A percentile compares a stretch with the other conserved stretches of the same genome.
phyloP scores from a whole-genome alignment of 148 eudicot genomes.

The Heliosperma pusillum region DNA sequence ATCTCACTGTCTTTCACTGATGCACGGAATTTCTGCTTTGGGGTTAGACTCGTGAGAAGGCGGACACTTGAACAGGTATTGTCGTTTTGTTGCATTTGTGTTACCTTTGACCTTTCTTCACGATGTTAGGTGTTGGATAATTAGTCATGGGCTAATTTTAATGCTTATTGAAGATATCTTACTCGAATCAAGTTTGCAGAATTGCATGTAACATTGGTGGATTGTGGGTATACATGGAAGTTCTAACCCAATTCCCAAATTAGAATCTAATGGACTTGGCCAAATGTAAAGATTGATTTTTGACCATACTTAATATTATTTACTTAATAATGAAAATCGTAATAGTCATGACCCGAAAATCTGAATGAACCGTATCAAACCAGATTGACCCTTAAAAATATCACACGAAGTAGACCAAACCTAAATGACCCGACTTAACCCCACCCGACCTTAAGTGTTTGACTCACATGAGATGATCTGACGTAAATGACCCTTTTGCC shows the following conservation, averaged over 20 bases:
- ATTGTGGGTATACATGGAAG: neutral
- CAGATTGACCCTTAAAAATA: too few species aligned
- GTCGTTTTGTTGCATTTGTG: neutral
- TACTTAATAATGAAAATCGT: too few species aligned
- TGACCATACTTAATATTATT: too few species aligned
- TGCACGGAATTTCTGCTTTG: constrained; percentile 83
- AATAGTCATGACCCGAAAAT: too few species aligned
- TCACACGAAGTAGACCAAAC: neutral
- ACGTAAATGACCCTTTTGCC: neutral
- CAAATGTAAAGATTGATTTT: neutral
- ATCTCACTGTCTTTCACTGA: constrained; percentile 71
- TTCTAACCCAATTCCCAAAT: neutral
- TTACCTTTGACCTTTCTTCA: neutral
- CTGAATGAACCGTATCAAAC: too few species aligned
- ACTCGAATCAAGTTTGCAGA: neutral
- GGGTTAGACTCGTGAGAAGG: constrained; percentile 75
- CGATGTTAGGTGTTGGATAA: neutral
- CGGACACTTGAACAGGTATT: constrained; percentile 76
- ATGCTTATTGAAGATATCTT: neutral
- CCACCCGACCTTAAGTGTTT: neutral
- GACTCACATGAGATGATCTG: neutral
- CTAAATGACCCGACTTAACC: neutral
- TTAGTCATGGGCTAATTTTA: neutral
- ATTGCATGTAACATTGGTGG: neutral
- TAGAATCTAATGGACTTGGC: neutral